Conservation (phyloP, 177 flowering plant species). For the Vitis hybrid region DNA sequence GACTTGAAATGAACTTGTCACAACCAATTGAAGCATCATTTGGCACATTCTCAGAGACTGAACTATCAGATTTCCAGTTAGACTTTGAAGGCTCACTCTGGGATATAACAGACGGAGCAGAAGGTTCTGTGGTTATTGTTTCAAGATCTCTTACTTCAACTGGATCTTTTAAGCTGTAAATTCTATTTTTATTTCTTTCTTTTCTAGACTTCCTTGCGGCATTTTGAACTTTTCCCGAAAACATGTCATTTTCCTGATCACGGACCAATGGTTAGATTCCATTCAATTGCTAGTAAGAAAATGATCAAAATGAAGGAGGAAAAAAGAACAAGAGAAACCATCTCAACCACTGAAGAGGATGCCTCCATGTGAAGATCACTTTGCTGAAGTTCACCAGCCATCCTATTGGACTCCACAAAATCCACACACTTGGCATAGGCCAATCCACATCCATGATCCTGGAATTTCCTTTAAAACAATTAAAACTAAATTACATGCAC, state of each 20-base stretch:
- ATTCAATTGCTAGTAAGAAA: slow-evolving; percentile 13
- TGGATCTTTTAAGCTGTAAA: slow-evolving; percentile 16
- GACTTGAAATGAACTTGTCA: slow-evolving; percentile 16
- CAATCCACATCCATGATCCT: slow-evolving; percentile 41
- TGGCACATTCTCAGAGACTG: slow-evolving; percentile 19
- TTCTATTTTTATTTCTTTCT: slow-evolving; percentile 40
- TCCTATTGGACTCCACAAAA: slow-evolving; percentile 20
- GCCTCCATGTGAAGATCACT: slow-evolving; percentile 21
- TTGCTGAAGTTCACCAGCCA: slow-evolving; percentile 21
- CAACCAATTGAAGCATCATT: slow-evolving; percentile 15
- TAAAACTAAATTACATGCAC: slow-evolving; percentile 6
- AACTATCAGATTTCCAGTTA: slow-evolving; percentile 20
- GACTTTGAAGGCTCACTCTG: slow-evolving; percentile 23
- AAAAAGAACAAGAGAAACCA: slow-evolving; percentile 32
- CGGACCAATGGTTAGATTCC: slow-evolving; percentile 32
- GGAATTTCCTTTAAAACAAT: slow-evolving; percentile 28
- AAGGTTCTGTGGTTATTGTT: slow-evolving; percentile 15
- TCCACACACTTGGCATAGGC: slow-evolving; percentile 20
- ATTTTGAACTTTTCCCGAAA: slow-evolving; percentile 38
- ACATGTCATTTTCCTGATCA: slow-evolving; percentile 46
- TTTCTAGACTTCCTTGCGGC: slow-evolving; percentile 52
- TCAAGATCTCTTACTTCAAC: slow-evolving; percentile 24
- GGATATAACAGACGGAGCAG: slow-evolving; percentile 27
- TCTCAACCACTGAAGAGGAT: slow-evolving; percentile 25
- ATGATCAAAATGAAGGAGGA: slow-evolving; percentile 8